These are phyloP conservation scores for Fomitopsis palustris DNA, from an alignment of 1,284 basidiomycete genomes.

Conservation along the genomic window DNA sequence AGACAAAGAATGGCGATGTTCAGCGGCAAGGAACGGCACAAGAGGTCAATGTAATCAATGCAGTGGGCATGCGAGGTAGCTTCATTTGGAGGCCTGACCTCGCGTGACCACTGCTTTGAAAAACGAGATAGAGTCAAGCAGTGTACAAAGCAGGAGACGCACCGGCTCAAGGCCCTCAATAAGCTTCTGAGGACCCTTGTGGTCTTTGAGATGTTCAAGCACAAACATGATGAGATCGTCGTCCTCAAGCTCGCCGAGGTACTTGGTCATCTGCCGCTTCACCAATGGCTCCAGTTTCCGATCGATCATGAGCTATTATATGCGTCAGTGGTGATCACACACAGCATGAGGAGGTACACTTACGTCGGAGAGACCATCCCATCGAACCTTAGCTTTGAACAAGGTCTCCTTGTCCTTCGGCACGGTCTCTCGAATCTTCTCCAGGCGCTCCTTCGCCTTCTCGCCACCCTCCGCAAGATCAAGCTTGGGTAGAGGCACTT, in stretches of 20 bases:
- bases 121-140: neutral
- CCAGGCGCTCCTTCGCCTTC: slow-evolving; percentile 73
- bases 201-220: slow-evolving; percentile 82
- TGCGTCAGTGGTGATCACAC: slow-evolving; percentile 3
- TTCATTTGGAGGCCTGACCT: neutral
- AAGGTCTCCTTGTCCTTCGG: slow-evolving; percentile 71
- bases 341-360: slow-evolving; percentile 27
- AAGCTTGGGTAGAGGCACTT: slow-evolving; percentile 78
- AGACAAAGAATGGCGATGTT: slow-evolving; percentile 3
- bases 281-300: slow-evolving; percentile 80
- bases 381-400: slow-evolving; percentile 79
- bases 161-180: slow-evolving; percentile 87
- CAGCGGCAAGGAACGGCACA: neutral
- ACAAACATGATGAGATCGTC: slow-evolving; percentile 90
- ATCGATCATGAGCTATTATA: slow-evolving; percentile 63
- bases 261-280: slow-evolving; percentile 76
- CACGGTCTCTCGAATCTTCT: slow-evolving; percentile 68
- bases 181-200: slow-evolving; percentile 76
- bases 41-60: neutral
- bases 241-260: slow-evolving; percentile 84
- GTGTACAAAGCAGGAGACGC: slow-evolving; percentile 33
- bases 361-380: slow-evolving; percentile 84
- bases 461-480: slow-evolving; percentile 80
- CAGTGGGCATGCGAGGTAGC: neutral
- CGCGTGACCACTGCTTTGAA: neutral